Evolutionary conservation across 2,329 filamentous ascomycete genomes (phyloP), one percentile per base, ranked within the genome.

Genomic region (Colletotrichum lentis): DNA sequence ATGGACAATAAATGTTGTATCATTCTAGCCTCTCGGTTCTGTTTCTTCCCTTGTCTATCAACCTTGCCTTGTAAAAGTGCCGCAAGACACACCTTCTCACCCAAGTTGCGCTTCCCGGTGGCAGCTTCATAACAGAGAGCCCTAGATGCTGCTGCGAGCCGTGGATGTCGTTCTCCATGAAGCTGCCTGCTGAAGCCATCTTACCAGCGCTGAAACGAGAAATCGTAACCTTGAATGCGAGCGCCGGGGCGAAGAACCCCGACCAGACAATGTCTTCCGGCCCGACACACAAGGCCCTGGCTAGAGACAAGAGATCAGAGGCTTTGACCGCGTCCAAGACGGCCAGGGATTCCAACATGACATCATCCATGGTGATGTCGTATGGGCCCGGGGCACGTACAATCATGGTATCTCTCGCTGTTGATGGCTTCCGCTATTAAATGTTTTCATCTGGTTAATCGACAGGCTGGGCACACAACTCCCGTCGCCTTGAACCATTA

Each of bases 341-440:
- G 0, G 72, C 72, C 12, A 71, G 62, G 0, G 76, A 73, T 0
- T 73, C 73, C 71, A 86, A 86, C 60, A 86, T 82, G 43, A 84
- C 77, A 63, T 86, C 84, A n/a, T n/a, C n/a, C 31, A 86, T 78
- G 0, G 84, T 86, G 35, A 86, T 76, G 69, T 86, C 83, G 66
- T 79, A 86, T 0, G 84, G 83, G 0, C 84, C 84, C 0, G 83
- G 12, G 10, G 31, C 16, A 20, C 20, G 41, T 31, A 59, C 53
- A 59, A 77, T 77, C 72, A 76, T 73, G 7, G 63, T 76, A 0
- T 77, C 72, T 39, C 75, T 68, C 0, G 75, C 75, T 2, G 73
- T 77, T 0, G 74, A n/a, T n/a, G n/a, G n/a, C n/a, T n/a, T n/a
- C n/a, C n/a, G n/a, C n/a, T n/a, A n/a, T n/a, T n/a, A n/a, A n/a